Percentiles rank a stretch among this genome's conserved stretches.
phyloP scores from a whole-genome alignment of 1,284 basidiomycete species.

The Anthracocystis walkeri region DNA sequence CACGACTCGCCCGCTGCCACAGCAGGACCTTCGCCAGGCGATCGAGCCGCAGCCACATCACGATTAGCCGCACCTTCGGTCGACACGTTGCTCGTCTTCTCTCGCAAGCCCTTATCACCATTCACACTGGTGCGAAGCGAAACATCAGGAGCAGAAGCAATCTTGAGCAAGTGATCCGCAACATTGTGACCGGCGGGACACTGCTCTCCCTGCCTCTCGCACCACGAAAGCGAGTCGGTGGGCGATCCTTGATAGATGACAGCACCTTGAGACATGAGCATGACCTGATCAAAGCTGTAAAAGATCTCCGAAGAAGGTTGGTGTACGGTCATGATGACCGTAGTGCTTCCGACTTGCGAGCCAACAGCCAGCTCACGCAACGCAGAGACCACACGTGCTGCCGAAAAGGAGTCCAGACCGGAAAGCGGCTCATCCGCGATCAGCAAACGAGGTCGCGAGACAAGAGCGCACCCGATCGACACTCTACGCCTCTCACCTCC shows the following conservation, averaged over 20 bases:
- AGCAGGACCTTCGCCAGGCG: neutral
- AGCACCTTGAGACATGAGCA: constrained; percentile 53
- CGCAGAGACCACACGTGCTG: constrained; percentile 49
- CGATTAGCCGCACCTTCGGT: constrained; percentile 3
- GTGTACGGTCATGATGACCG: constrained; percentile 58
- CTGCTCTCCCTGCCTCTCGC: constrained; percentile 46
- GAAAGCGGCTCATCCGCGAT: constrained; percentile 58
- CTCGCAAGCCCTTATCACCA: constrained; percentile 14
- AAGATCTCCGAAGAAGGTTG: constrained; percentile 62
- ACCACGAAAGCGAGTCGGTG: constrained; percentile 45
- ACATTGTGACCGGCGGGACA: constrained; percentile 57
- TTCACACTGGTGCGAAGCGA: constrained; percentile 8
- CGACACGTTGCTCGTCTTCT: constrained; percentile 26
- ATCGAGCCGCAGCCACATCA: neutral
- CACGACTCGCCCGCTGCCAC: constrained; percentile 29
- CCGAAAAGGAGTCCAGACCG: constrained; percentile 58
- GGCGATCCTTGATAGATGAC: constrained; percentile 57
- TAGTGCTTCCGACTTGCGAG: constrained; percentile 37
- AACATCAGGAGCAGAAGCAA: constrained; percentile 33
- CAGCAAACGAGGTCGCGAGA: constrained; percentile 52
- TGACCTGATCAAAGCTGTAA: constrained; percentile 48
- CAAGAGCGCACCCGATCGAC: constrained; percentile 56
- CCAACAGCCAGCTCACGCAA: constrained; percentile 46
- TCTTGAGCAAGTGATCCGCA: constrained; percentile 55
- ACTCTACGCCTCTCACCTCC: constrained; percentile 59